Conservation (phyloP, 352 stramenopile species). For the Albugo laibachii region DNA sequence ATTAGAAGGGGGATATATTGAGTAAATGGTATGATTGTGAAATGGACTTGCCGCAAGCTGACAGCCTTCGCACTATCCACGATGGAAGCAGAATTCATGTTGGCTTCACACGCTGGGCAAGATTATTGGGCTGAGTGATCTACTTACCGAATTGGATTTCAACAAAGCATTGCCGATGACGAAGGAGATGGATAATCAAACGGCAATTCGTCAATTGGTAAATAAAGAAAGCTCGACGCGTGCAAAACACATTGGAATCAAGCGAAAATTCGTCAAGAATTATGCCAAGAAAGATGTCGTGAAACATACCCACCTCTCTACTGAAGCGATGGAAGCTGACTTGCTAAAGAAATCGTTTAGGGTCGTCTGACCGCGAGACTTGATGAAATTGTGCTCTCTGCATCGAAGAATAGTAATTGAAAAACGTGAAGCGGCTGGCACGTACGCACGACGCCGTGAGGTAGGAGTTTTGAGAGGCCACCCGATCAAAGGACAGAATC, state of each 20-base stretch:
- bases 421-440: too few relatives aligned
- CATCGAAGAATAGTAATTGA: too few relatives aligned
- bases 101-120: background rate
- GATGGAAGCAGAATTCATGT: constrained; percentile 10
- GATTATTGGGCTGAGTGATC: constrained; percentile 5
- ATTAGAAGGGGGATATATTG: constrained; percentile 5
- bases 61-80: constrained; percentile 5
- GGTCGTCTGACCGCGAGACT: background rate
- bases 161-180: background rate
- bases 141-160: constrained; percentile 4
- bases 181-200: constrained; percentile 1
- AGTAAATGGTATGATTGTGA: constrained; percentile 6
- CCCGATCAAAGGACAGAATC: too few relatives aligned
- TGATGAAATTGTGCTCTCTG: background rate
- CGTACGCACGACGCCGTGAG: too few relatives aligned
- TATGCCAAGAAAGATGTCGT: background rate
- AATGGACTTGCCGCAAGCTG: constrained; percentile 8
- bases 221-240: background rate
- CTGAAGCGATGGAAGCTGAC: constrained; percentile 4
- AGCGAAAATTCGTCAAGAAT: background rate
- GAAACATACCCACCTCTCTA: constrained; percentile 1
- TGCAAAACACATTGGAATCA: background rate
- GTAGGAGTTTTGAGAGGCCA: too few relatives aligned
- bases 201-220: background rate
- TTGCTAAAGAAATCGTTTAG: constrained; percentile 5